These are phyloP conservation scores for Arthrobotrys sinensis DNA, from an alignment of 2,329 filamentous ascomycete species.

Conservation along the genomic window DNA sequence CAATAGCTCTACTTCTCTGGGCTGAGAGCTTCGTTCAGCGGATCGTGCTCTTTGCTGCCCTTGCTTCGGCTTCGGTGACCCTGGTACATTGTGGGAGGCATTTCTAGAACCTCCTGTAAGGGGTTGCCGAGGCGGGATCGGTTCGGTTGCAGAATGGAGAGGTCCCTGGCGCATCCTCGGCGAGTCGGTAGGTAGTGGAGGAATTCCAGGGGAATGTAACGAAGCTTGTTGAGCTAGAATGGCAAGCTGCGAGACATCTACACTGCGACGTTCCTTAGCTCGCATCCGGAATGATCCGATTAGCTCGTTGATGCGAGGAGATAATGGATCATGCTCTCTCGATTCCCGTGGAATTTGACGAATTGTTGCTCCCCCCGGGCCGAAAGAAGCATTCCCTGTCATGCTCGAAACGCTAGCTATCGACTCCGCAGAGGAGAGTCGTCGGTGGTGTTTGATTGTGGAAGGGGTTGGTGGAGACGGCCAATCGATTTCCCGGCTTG, in stretches of 20 bases:
- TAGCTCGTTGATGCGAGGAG: slow-evolving; percentile 48
- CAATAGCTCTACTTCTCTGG: slow-evolving; percentile 46
- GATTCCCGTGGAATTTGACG: slow-evolving; percentile 44
- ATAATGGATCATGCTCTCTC: slow-evolving; percentile 35
- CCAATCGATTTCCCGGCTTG: slow-evolving; percentile 58
- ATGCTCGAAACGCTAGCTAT: slow-evolving; percentile 28
- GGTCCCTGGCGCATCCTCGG: slow-evolving; percentile 25
- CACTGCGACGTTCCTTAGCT: slow-evolving; percentile 52
- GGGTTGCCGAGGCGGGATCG: slow-evolving; percentile 19
- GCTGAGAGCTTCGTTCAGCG: slow-evolving; percentile 36
- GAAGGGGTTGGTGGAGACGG: slow-evolving; percentile 28
- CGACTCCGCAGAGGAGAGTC: slow-evolving; percentile 39
- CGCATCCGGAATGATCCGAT: slow-evolving; percentile 54
- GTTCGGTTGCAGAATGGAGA: slow-evolving; percentile 25
- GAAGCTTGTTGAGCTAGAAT: slow-evolving; percentile 54
- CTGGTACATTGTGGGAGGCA: slow-evolving; percentile 21
- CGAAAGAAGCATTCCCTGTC: slow-evolving; percentile 28
- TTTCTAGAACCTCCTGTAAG: slow-evolving; percentile 11
- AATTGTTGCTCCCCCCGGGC: slow-evolving; percentile 35
- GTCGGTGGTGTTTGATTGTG: slow-evolving; percentile 39
- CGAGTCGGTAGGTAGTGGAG: slow-evolving; percentile 14
- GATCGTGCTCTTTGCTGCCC: slow-evolving; percentile 40
- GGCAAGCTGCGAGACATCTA: slow-evolving; percentile 57
- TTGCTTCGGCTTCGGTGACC: slow-evolving; percentile 32
- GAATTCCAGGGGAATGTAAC: slow-evolving; percentile 33